Base-by-base conservation (phyloP, 345 rosid genomes). In the Heritiera littoralis region DNA sequence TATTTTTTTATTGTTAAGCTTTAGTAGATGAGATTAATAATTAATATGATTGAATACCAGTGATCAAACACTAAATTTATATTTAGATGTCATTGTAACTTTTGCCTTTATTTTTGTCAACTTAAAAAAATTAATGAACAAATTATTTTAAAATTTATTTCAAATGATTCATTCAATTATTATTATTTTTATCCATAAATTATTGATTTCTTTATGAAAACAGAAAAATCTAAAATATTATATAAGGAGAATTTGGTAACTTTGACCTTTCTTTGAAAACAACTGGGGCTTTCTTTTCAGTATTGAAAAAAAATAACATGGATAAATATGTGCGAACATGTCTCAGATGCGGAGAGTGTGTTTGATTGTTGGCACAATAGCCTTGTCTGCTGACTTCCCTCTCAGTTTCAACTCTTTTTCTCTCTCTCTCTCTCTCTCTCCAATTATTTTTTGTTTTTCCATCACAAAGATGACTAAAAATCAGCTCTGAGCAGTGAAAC, bases 271-370 rank as follows among this genome's bases (percentile, higher is more conserved):
- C 12, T n/a, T 72, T 72, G 10, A 48, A 14, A 72, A 13, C 68
- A 64, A 64, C 45, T 35, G 7, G 18, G 10, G 72, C 32, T 67
- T 41, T 9, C 28, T 43, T 67, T 40, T 40, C 51, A 67, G 30
- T 40, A 1, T 17, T 18, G 20, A 40, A 30, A 12, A 51, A 71
- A 71, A 45, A 72, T n/a, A 32, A 43, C 23, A 72, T 17, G 30
- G 56, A 72, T 72, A 72, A 35, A 52, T 72, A 72, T 52, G 45
- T 72, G 76, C 46, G 5, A 51, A 18, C 76, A 72, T 72, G 76
- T 72, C 43, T 32, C 11, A 28, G 75, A 48, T 45, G 10, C 30
- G 58, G 59, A 71, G 60, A 11, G 76, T 32, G 20, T 72, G 41
- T 72, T 72, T 72, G 76, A 41, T 52, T 12, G 4, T 51, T 12